Percentiles rank a stretch among this genome's conserved stretches.
Conservation (phyloP, 805 yeast species). For the Priceomyces fermenticarens region DNA sequence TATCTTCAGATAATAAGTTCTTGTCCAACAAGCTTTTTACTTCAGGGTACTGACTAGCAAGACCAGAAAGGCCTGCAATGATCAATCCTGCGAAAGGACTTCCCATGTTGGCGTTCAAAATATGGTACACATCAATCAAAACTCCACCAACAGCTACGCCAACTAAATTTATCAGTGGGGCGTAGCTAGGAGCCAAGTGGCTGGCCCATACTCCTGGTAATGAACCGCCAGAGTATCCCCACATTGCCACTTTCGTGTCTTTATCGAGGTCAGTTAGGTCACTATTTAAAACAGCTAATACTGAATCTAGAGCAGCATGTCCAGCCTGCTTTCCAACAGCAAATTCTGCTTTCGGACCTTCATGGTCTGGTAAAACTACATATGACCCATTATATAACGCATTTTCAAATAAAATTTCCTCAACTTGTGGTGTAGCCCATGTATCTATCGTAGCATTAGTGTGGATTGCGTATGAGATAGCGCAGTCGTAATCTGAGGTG, state of each 20-base stretch:
- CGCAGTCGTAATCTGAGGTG: slow-evolving; percentile 15
- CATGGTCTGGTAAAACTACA: slow-evolving; percentile 23
- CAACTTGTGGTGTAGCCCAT: slow-evolving; percentile 14
- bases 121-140: slow-evolving; percentile 21
- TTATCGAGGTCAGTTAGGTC: slow-evolving; percentile 15
- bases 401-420: slow-evolving; percentile 12
- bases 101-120: slow-evolving; percentile 18
- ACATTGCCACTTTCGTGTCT: slow-evolving; percentile 18
- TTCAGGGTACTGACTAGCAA: slow-evolving; percentile 23
- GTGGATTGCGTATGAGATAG: slow-evolving; percentile 19
- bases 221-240: slow-evolving; percentile 34
- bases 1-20: slow-evolving; percentile 3
- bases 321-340: slow-evolving; percentile 22
- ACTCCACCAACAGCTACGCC: slow-evolving; percentile 32
- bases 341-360: slow-evolving; percentile 24
- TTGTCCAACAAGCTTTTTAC: slow-evolving; percentile 5
- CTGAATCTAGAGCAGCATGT: slow-evolving; percentile 20
- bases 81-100: slow-evolving; percentile 19
- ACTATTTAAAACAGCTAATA: slow-evolving; percentile 19
- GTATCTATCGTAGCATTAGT: slow-evolving; percentile 9
- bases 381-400: slow-evolving; percentile 14
- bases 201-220: slow-evolving; percentile 29
- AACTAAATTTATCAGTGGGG: slow-evolving; percentile 21
- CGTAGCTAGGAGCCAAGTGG: slow-evolving; percentile 23
- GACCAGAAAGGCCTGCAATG: slow-evolving; percentile 21